Percentiles rank a stretch among this genome's conserved stretches.
Conservation (phyloP, 2,329 filamentous ascomycete species). For the Dothistroma pini region DNA sequence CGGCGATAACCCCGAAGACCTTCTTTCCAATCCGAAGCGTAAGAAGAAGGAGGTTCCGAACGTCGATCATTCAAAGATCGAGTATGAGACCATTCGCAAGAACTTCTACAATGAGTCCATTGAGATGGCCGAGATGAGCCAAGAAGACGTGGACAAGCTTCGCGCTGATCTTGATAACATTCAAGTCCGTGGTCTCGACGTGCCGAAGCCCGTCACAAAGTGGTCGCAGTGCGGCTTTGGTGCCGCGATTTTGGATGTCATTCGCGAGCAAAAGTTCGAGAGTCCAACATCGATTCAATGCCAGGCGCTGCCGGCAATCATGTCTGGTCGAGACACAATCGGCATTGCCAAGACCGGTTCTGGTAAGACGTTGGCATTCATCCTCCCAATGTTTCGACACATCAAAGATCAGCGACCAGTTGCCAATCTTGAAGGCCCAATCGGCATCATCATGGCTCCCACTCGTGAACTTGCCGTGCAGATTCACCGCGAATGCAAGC, state of each 20-base stretch:
- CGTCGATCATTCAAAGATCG: constrained; percentile 80
- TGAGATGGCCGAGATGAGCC: constrained; percentile 76
- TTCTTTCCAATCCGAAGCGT: constrained; percentile 60
- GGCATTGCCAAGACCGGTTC: constrained; percentile 97
- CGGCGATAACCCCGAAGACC: constrained; percentile 61
- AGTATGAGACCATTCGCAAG: constrained; percentile 83
- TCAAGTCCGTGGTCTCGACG: constrained; percentile 82
- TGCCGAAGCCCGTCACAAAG: constrained; percentile 90
- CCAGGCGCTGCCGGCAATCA: constrained; percentile 89
- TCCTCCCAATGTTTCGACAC: constrained; percentile 95
- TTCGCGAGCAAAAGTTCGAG: constrained; percentile 76
- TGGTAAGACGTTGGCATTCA: constrained; percentile 93
- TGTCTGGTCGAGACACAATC: constrained; percentile 93
- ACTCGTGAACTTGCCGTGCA: constrained; percentile 92
- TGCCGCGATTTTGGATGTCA: constrained; percentile 79
- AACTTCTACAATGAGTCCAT: constrained; percentile 91
- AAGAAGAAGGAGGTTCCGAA: constrained; percentile 96
- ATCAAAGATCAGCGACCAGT: constrained; percentile 89
- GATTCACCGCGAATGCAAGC: constrained; percentile 91
- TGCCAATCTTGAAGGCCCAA: constrained; percentile 78
- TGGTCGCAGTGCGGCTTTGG: constrained; percentile 95
- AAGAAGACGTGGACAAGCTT: constrained; percentile 76
- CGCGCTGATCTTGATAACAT: constrained; percentile 90
- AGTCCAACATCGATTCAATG: constrained; percentile 91
- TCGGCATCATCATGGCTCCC: constrained; percentile 86